A percentile compares a stretch with the other conserved stretches of the same genome.
Evolutionary conservation across 2,329 filamentous ascomycete genomes (phyloP).

Genomic region (Trichoderma afroharzianum): DNA sequence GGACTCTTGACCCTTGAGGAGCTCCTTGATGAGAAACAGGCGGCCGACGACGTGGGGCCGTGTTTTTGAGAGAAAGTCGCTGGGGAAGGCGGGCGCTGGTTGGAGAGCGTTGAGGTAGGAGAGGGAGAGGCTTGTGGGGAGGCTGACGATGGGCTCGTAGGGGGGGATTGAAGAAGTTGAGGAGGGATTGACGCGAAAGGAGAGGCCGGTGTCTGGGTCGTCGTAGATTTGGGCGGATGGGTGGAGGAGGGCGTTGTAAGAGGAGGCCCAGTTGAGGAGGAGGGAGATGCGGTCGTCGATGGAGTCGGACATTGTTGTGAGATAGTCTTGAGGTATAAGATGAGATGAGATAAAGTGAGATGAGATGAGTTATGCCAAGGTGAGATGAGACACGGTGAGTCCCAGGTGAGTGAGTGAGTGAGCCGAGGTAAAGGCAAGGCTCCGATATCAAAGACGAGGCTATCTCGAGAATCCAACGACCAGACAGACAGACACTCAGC

Average conservation of each 20-base stretch:
- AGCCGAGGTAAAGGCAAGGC: neutral
- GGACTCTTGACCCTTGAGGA: slow-evolving; percentile 53
- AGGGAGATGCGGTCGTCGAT: slow-evolving; percentile 23
- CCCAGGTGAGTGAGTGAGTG: neutral
- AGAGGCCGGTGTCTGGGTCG: slow-evolving; percentile 49
- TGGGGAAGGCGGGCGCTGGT: slow-evolving; percentile 39
- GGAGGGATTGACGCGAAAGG: slow-evolving; percentile 47
- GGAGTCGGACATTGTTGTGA: slow-evolving; percentile 2
- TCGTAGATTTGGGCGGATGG: slow-evolving; percentile 50
- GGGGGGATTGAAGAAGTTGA: slow-evolving; percentile 28
- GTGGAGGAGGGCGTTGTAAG: slow-evolving; percentile 47
- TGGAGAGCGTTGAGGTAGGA: slow-evolving; percentile 55
- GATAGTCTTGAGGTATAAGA: neutral
- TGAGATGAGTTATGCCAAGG: neutral
- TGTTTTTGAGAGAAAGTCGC: slow-evolving; percentile 45
- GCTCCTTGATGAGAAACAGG: slow-evolving; percentile 68
- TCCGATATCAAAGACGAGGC: neutral
- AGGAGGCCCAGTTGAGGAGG: slow-evolving; percentile 48
- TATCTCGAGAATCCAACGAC: neutral
- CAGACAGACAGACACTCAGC: neutral
- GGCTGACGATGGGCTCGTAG: slow-evolving; percentile 46
- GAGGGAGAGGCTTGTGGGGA: slow-evolving; percentile 51
- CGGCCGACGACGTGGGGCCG: slow-evolving; percentile 60
- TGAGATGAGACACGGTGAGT: neutral
- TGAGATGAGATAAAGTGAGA: neutral